Base-by-base conservation (phyloP, 345 rosid species). In the Noccaea bulbosa region DNA sequence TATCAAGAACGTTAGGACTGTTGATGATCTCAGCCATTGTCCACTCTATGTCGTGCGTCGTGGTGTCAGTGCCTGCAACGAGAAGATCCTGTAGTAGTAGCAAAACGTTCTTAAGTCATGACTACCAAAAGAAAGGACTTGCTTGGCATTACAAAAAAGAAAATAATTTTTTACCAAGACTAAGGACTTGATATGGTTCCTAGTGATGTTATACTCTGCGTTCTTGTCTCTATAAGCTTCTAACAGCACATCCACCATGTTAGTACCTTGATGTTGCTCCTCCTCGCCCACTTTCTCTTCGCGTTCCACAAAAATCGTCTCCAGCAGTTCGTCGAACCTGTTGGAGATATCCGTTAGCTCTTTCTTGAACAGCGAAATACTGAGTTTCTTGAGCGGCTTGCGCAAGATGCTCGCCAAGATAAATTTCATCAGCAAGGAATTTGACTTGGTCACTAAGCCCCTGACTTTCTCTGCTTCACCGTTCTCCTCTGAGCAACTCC, bases 101-200 rank as follows among this genome's bases (percentile, higher is more conserved):
- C 46, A 43, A n/a, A 11, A 43, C 6, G n/a, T 43, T 43, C 16
- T 39, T 39, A 39, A 17, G 43, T 39, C n/a, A 38, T 1, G n/a
- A 10, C 43, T 2, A 39, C n/a, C n/a, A 39, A 39, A 12, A 4
- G 5, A 12, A 12, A 7, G 14, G 11, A 41, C 4, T 7, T 0
- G 5, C 47, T 10, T 39, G 24, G 24, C 24, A 1, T 22, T 22
- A 3, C 2, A 24, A 10, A 38, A n/a, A 10, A 1, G 11, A 37
- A 22, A 3, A 17, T 2, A 17, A n/a, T n/a, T n/a, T n/a, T 11
- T 2, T 82, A 90, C 96, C 89, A 78, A 68, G 9, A 87, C 55
- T 67, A 90, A 77, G 40, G 91, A 82, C 70, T 90, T 87, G 20
- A 83, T 66, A 20, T 90, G 84, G 64, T 79, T 83, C 77, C 85